phyloP scores from a whole-genome alignment of 805 yeast genomes.

The Komagataella phaffii region DNA sequence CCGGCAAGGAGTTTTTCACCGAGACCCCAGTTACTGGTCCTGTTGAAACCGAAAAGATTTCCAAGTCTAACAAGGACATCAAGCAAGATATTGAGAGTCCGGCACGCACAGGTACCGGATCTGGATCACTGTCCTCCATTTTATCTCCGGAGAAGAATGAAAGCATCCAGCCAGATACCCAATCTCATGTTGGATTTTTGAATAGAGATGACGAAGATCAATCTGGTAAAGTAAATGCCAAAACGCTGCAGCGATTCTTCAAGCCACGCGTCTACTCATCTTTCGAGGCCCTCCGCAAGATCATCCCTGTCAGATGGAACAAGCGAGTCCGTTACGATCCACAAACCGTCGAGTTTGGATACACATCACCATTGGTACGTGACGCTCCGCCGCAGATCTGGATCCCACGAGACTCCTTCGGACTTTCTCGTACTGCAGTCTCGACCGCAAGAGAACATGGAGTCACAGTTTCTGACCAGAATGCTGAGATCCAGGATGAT shows the following conservation, averaged over 20 bases:
- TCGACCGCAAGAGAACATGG: conserved; percentile 34
- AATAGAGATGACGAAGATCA: not conserved
- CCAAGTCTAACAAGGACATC: not conserved
- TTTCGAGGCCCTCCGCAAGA: conserved; percentile 24
- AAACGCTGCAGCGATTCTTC: conserved; percentile 21
- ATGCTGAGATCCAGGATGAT: conserved; percentile 46
- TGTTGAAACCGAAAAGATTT: not conserved
- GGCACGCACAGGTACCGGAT: not conserved
- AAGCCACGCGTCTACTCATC: conserved; percentile 26
- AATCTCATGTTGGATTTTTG: not conserved
- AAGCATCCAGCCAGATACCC: not conserved
- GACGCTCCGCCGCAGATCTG: conserved; percentile 51
- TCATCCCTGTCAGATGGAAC: conserved; percentile 24
- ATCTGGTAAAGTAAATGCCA: not conserved
- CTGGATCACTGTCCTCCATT: not conserved
- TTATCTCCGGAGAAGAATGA: not conserved
- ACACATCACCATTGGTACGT: conserved; percentile 43
- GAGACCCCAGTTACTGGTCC: not conserved
- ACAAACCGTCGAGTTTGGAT: conserved; percentile 26
- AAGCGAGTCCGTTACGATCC: conserved; percentile 17
- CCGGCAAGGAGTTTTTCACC: conserved; percentile 25
- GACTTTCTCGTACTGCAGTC: conserved; percentile 49
- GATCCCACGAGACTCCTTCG: conserved; percentile 58
- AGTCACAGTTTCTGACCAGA: conserved; percentile 41
- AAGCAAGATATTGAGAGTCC: not conserved